phyloP scores from a whole-genome alignment of 176 grass and related monocot genomes.

The Oropetium thomaeum region DNA sequence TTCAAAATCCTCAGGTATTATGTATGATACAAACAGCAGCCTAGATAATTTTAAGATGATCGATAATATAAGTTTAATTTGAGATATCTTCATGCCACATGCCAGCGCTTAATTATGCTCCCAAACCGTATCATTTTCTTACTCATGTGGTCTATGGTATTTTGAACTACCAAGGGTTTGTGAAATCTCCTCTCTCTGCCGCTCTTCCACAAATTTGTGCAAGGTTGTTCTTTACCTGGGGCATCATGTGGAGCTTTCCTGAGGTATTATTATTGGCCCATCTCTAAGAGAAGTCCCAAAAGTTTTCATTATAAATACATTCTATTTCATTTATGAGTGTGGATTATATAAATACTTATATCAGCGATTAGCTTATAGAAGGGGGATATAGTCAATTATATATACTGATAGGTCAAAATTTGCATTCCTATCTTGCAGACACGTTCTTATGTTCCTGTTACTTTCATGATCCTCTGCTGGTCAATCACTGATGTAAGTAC shows the following conservation, averaged over 20 bases:
- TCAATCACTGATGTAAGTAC: constrained; percentile 54
- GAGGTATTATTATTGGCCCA: constrained; percentile 5
- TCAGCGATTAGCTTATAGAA: too few species aligned
- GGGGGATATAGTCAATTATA: background rate
- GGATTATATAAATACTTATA: too few species aligned
- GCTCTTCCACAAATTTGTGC: background rate
- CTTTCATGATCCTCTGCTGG: constrained; percentile 64
- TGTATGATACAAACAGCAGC: background rate
- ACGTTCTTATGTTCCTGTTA: constrained; percentile 51
- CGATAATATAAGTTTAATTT: background rate
- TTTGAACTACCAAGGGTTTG: background rate
- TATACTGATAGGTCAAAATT: background rate
- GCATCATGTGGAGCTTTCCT: constrained; percentile 19
- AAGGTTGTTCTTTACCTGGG: constrained; percentile 13
- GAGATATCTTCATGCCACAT: too few species aligned
- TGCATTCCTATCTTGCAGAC: constrained; percentile 34
- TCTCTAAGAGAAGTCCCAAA: background rate
- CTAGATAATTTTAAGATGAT: background rate
- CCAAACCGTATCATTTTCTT: background rate
- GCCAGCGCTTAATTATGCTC: background rate
- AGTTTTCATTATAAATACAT: too few species aligned
- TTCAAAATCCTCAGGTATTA: background rate
- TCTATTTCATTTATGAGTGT: too few species aligned
- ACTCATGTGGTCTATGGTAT: background rate
- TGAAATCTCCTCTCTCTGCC: constrained; percentile 22